Evolutionary conservation across 2,329 filamentous ascomycete species (phyloP), one percentile per base, ranked within the genome.

Genomic region (Colletotrichum horii): DNA sequence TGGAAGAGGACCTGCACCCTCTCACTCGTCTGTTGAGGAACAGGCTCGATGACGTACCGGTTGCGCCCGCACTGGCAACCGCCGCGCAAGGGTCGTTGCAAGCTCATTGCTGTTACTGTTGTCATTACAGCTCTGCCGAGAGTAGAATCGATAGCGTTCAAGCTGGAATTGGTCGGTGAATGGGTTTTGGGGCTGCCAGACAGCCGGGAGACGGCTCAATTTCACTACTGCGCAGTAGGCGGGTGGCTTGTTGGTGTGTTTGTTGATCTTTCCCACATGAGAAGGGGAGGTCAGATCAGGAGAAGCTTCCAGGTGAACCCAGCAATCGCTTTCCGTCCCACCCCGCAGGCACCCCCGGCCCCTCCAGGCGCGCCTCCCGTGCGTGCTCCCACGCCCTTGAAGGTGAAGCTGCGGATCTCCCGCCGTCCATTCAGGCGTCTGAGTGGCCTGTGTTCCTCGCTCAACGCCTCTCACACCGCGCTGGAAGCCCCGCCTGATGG

Each of bases 21-120:
- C 38, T 91, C 86, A 52, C 86, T 84, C 55, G 90, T 87, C 79
- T 88, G 84, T 24, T 87, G 83, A 2, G 95, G 95, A 28, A 96
- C 89, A 52, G 43, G 43, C 61, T 91, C 85, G 79, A 98, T 92
- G 74, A 92, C 89, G 85, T 98, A 98, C 81, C 93, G 90, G 81
- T 97, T 98, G 76, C 96, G 92, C 73, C 96, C 95, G 84, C 96
- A 98, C 69, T 94, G 93, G 87, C 96, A 98, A 78, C 93, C 91
- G 80, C 96, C 96, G 78, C 90, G 92, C 73, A 98, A 89, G 52
- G 89, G 89, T 76, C 90, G 86, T 73, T 84, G 81, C 66, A 84
- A 82, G 80, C 82, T 74, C 89, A 91, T 91, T 52, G 43, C 43
- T 22, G 43, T 71, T 78, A 85, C 65, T 24, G 34, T 76, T 76